phyloP scores from a whole-genome alignment of 2,329 filamentous ascomycete species.

The Xylaria sp. region DNA sequence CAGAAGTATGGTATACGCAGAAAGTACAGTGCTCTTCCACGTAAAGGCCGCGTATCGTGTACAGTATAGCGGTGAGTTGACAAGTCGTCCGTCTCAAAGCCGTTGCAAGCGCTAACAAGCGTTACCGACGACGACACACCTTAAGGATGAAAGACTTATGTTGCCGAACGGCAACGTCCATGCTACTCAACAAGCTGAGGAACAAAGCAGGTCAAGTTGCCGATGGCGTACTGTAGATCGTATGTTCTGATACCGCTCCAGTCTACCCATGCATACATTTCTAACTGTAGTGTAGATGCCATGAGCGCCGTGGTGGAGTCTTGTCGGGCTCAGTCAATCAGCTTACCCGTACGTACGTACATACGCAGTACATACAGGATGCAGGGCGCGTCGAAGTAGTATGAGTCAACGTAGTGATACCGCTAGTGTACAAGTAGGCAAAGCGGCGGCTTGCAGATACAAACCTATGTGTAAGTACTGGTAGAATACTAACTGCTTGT shows the following conservation, averaged over 20 bases:
- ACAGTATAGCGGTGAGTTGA: not conserved
- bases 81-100: not conserved
- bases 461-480: constrained; percentile 20
- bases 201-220: constrained; percentile 1
- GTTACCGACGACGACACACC: not conserved
- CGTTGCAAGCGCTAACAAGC: not conserved
- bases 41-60: not conserved
- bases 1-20: not conserved
- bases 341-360: constrained; percentile 14
- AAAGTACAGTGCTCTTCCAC: not conserved
- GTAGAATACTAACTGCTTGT: not conserved
- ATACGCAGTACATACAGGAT: constrained; percentile 38
- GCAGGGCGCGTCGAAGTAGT: constrained; percentile 37
- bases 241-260: constrained; percentile 33
- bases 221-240: constrained; percentile 27
- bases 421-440: constrained; percentile 32
- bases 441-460: constrained; percentile 38
- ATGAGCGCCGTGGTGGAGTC: constrained; percentile 36
- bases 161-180: constrained; percentile 18
- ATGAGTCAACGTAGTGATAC: constrained; percentile 43
- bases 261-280: constrained; percentile 13
- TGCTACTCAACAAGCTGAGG: not conserved
- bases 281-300: constrained; percentile 16
- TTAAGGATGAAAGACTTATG: constrained; percentile 18
- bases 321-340: constrained; percentile 36